Conservation (phyloP, 129 eudicot species). For the Solidago caesia region DNA sequence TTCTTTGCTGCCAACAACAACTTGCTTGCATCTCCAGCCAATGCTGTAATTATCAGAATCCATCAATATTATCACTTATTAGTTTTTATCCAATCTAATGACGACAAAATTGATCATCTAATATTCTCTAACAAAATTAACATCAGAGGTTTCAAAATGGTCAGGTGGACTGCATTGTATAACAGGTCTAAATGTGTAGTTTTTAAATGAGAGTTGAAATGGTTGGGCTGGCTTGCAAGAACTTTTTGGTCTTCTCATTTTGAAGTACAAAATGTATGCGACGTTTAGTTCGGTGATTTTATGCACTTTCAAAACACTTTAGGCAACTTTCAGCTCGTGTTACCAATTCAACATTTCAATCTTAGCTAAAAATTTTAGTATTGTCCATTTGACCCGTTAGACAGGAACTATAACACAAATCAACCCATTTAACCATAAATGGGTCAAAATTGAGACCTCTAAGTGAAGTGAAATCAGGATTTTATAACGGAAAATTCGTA, state of each 20-base stretch:
- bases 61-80: constrained; percentile 4
- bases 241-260: not conserved
- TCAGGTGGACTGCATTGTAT: not conserved
- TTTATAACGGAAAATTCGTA: constrained; percentile 6
- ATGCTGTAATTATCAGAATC: constrained; percentile 41
- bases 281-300: not conserved
- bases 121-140: not conserved
- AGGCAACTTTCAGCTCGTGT: not conserved
- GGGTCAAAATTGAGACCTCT: not conserved
- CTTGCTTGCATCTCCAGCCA: constrained; percentile 67
- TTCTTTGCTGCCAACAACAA: constrained; percentile 66
- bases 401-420: not conserved
- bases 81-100: not conserved
- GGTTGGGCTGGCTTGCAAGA: not conserved
- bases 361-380: not conserved
- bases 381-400: not conserved
- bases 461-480: not conserved
- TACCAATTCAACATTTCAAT: not conserved
- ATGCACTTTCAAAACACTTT: not conserved
- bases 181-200: too few relatives aligned
- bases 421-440: not conserved
- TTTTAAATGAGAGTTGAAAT: not conserved
- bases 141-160: not conserved
- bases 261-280: not conserved
- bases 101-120: constrained; percentile 1